A percentile compares a stretch with the other conserved stretches of the same genome.
These are phyloP conservation scores for Russula compacta DNA, from an alignment of 768 basidiomycete genomes.

Conservation along the genomic window DNA sequence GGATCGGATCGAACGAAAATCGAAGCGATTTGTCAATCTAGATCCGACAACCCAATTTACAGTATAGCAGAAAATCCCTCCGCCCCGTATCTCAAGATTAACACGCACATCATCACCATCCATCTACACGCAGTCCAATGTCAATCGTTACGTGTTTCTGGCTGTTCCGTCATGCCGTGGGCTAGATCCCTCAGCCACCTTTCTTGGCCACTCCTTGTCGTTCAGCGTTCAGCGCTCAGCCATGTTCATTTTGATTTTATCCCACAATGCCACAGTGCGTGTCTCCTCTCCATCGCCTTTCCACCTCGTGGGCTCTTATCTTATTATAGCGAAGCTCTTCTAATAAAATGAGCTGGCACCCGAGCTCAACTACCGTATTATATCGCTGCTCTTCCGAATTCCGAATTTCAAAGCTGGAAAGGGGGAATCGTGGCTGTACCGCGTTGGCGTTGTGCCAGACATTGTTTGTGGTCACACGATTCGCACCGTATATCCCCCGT, in stretches of 20 bases:
- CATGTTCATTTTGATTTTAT: too few relatives aligned
- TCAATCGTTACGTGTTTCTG: background rate
- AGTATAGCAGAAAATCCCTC: background rate
- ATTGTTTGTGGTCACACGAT: background rate
- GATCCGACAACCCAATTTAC: slow-evolving; percentile 2
- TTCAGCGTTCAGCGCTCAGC: too few relatives aligned
- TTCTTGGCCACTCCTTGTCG: background rate
- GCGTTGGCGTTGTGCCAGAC: background rate
- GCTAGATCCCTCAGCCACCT: background rate
- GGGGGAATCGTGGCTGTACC: slow-evolving; percentile 1
- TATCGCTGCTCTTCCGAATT: background rate
- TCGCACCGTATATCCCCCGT: background rate
- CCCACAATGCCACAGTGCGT: too few relatives aligned
- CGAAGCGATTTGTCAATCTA: slow-evolving; percentile 1
- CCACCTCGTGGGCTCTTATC: background rate
- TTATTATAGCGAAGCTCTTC: background rate
- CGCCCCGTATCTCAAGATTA: background rate
- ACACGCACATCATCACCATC: background rate
- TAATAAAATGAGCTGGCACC: background rate
- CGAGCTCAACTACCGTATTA: slow-evolving; percentile 10
- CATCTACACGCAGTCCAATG: background rate
- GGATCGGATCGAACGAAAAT: background rate
- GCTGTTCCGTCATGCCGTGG: background rate
- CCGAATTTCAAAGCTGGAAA: background rate
- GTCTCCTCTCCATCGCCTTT: too few relatives aligned